Conservation (phyloP, 257 asterid genomes). For the Salvia rosmarinus region DNA sequence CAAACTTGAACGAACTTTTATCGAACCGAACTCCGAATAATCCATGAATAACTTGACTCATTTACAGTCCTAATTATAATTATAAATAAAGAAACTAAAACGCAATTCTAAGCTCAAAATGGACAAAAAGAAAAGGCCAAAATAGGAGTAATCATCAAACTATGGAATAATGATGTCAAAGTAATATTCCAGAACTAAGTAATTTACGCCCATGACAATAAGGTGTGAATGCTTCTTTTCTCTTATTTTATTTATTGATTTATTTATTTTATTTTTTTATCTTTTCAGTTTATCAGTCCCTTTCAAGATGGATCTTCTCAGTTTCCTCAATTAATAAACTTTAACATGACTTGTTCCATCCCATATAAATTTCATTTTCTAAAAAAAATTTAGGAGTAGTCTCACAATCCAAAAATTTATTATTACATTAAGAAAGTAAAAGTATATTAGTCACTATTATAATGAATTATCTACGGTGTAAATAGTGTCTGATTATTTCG, state of each 20-base stretch:
- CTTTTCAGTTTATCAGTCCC: neutral
- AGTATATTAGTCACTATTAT: neutral
- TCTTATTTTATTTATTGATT: too few species aligned
- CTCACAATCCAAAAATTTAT: neutral
- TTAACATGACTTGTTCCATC: neutral
- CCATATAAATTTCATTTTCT: neutral
- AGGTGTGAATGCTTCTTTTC: neutral
- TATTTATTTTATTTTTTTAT: neutral
- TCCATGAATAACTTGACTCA: too few species aligned
- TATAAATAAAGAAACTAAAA: neutral
- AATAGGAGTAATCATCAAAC: neutral
- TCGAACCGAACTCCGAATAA: too few species aligned
- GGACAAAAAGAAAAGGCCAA: slow-evolving; percentile 22
- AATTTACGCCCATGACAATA: slow-evolving; percentile 17
- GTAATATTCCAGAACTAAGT: neutral
- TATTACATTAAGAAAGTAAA: too few species aligned
- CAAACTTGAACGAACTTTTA: too few species aligned
- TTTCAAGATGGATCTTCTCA: slow-evolving; percentile 19
- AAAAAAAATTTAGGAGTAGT: neutral
- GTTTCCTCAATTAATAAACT: neutral
- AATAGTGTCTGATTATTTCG: neutral
- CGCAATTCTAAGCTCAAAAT: neutral
- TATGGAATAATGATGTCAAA: neutral
- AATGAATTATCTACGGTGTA: neutral
- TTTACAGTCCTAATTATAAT: neutral